Conservation (phyloP, 2,329 filamentous ascomycete genomes). For the Fusarium papillatum region DNA sequence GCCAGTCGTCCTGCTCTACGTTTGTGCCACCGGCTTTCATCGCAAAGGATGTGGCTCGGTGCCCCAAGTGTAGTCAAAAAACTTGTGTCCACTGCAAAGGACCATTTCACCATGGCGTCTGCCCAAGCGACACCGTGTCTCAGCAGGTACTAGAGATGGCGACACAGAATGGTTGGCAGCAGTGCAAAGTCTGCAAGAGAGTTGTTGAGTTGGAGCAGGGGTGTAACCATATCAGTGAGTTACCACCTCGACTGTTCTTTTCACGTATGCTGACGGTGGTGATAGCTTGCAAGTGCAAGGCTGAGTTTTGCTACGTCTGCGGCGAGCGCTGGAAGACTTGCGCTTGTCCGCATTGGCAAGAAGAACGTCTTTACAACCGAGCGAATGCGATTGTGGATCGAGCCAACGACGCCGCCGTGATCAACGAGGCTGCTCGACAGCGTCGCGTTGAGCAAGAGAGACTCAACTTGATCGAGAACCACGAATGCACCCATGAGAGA, state of each 20-base stretch:
- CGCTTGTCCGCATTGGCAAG: constrained; percentile 52
- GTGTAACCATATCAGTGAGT: constrained; percentile 71
- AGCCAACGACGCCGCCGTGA: neutral
- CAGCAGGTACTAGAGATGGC: constrained; percentile 58
- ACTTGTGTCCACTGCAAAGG: constrained; percentile 68
- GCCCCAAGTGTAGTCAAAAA: constrained; percentile 53
- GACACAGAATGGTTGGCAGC: constrained; percentile 60
- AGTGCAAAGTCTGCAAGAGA: constrained; percentile 58
- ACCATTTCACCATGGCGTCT: constrained; percentile 59
- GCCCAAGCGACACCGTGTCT: constrained; percentile 56
- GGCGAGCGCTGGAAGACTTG: constrained; percentile 58
- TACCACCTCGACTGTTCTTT: neutral
- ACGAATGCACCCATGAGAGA: constrained; percentile 54
- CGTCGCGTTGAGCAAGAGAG: neutral
- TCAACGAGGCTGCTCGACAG: neutral
- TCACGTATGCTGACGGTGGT: neutral
- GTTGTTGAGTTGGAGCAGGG: constrained; percentile 64
- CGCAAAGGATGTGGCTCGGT: constrained; percentile 51
- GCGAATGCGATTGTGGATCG: constrained; percentile 50
- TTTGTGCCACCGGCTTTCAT: constrained; percentile 59
- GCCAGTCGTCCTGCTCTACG: constrained; percentile 54
- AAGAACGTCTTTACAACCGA: constrained; percentile 48
- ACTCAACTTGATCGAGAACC: constrained; percentile 42
- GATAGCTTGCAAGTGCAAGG: constrained; percentile 59
- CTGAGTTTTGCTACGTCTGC: constrained; percentile 65